Evolutionary conservation across 2,329 filamentous ascomycete genomes (phyloP).

Genomic region (Pseudogymnoascus sp.): DNA sequence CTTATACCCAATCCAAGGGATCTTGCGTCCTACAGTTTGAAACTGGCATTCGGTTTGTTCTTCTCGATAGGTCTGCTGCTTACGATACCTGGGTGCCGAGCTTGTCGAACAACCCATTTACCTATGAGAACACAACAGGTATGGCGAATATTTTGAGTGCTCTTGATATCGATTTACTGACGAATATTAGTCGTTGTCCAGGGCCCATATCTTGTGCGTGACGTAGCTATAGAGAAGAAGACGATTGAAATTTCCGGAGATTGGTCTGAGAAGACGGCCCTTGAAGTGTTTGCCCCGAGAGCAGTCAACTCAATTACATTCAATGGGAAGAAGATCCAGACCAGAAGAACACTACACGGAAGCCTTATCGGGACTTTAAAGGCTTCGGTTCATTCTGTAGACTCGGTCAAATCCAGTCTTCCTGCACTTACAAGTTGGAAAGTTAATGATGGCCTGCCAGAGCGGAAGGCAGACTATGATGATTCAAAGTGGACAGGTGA

Average conservation of each 20-base stretch:
- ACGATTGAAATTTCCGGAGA: constrained; percentile 39
- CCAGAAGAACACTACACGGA: constrained; percentile 24
- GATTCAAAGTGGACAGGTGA: constrained; percentile 33
- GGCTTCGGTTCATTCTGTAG: constrained; percentile 17
- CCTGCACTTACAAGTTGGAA: constrained; percentile 26
- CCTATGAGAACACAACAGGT: not conserved
- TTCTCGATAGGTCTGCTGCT: constrained; percentile 45
- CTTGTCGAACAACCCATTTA: constrained; percentile 29
- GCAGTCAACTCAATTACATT: constrained; percentile 39
- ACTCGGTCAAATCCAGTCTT: constrained; percentile 14
- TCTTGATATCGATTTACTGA: not conserved
- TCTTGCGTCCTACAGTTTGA: constrained; percentile 39
- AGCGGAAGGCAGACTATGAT: constrained; percentile 32
- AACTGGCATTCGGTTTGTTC: constrained; percentile 40
- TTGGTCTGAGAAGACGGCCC: constrained; percentile 31
- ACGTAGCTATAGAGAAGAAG: constrained; percentile 29
- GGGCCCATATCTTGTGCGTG: constrained; percentile 44
- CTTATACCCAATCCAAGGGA: constrained; percentile 42
- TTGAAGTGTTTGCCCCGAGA: constrained; percentile 42
- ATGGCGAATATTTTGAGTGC: not conserved
- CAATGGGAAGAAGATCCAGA: constrained; percentile 38
- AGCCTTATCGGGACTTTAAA: constrained; percentile 31
- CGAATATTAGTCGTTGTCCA: constrained; percentile 37
- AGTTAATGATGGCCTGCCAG: constrained; percentile 36
- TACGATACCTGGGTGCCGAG: constrained; percentile 50